Percentiles rank a stretch among this genome's conserved stretches.
phyloP scores from a whole-genome alignment of 345 rosid genomes.

The Sonneratia alba region DNA sequence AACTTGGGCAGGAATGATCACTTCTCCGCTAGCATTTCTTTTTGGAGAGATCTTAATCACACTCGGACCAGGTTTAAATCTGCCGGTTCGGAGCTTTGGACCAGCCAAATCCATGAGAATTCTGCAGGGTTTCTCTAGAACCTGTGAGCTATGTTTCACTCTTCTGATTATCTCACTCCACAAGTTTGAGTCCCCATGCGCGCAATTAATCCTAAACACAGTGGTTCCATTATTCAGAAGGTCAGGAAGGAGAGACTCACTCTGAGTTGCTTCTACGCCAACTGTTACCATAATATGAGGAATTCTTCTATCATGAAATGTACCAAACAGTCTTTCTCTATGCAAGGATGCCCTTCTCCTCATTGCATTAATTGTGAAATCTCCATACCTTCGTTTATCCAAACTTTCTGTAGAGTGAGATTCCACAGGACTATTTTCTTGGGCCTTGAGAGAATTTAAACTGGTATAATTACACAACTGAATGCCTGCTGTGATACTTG shows the following conservation, averaged over 20 bases:
- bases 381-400: conserved; percentile 17
- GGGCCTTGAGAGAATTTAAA: conserved; percentile 11
- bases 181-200: conserved; percentile 47
- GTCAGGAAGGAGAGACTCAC: conserved; percentile 37
- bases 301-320: conserved; percentile 26
- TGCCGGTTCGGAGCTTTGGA: conserved; percentile 59
- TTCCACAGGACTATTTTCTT: conserved; percentile 7
- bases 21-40: conserved; percentile 47
- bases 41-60: conserved; percentile 49
- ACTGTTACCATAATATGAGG: conserved; percentile 58
- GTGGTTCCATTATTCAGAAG: conserved; percentile 48
- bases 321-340: conserved; percentile 43
- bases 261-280: conserved; percentile 47
- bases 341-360: conserved; percentile 26
- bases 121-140: conserved; percentile 53
- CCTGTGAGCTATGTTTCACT: conserved; percentile 41
- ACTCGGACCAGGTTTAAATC: conserved; percentile 48
- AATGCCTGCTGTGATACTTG: conserved; percentile 35
- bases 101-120: conserved; percentile 74
- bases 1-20: conserved; percentile 40
- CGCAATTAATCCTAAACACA: conserved; percentile 55
- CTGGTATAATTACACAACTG: conserved; percentile 27
- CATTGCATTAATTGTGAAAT: conserved; percentile 13
- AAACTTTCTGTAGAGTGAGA: conserved; percentile 1
- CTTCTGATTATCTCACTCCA: conserved; percentile 60